Evolutionary conservation across 306 rosid species (phyloP).

Genomic region (Echinosophora koreensis): DNA sequence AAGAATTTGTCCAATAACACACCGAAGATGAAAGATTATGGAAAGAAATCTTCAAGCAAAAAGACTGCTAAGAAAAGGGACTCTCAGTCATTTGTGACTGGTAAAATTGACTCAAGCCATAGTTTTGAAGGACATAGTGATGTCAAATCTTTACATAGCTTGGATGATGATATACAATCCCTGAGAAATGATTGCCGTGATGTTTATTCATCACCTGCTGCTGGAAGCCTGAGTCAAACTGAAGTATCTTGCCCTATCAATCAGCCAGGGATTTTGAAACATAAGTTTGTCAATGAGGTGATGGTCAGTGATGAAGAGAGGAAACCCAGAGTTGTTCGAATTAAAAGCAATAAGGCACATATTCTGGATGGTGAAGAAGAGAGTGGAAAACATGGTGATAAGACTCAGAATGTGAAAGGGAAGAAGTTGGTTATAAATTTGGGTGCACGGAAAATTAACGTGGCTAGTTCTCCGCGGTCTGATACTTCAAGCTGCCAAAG

Average conservation of each 20-base stretch:
- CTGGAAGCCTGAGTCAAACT: conserved; percentile 71
- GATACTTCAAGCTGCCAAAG: conserved; percentile 89
- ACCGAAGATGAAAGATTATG: conserved; percentile 78
- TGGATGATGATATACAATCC: conserved; percentile 66
- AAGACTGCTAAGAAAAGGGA: conserved; percentile 70
- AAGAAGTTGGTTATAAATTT: conserved; percentile 92
- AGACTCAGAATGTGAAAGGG: conserved; percentile 74
- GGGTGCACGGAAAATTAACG: conserved; percentile 87
- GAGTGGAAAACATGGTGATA: conserved; percentile 64
- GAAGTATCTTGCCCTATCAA: conserved; percentile 65
- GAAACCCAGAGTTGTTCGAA: conserved; percentile 73
- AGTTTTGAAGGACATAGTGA: conserved; percentile 74
- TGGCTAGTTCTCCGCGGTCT: conserved; percentile 82
- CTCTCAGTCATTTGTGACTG: conserved; percentile 52
- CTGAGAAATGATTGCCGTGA: conserved; percentile 67
- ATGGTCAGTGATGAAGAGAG: conserved; percentile 91
- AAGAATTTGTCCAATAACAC: conserved; percentile 77
- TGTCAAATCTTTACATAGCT: conserved; percentile 61
- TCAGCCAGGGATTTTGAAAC: conserved; percentile 74
- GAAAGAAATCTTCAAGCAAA: conserved; percentile 74
- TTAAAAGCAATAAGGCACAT: conserved; percentile 71
- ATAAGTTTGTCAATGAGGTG: conserved; percentile 90
- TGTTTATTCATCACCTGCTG: conserved; percentile 70
- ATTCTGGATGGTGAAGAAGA: conserved; percentile 78
- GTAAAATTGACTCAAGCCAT: conserved; percentile 54